Evolutionary conservation across 257 asterid genomes (phyloP).

Genomic region (Petunia axillaris): DNA sequence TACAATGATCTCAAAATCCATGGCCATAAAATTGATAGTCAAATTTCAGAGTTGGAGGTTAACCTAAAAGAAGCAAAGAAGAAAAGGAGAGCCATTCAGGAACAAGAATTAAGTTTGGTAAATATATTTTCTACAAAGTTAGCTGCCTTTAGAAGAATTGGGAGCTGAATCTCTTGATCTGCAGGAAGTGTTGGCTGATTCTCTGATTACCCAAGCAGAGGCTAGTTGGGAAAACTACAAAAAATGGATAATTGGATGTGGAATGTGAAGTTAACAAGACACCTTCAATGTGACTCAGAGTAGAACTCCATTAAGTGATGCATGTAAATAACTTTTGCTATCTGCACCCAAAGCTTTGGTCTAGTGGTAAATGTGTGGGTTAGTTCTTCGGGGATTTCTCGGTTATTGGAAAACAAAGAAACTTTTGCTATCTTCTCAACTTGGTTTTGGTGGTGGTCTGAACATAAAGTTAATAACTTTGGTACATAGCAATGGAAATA

Average conservation of each 20-base stretch:
- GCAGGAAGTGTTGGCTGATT: slow-evolving; percentile 10
- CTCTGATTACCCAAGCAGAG: not conserved
- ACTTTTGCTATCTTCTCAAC: no score
- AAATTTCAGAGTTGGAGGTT: not conserved
- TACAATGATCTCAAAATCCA: not conserved
- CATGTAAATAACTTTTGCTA: not conserved
- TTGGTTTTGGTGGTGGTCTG: no score
- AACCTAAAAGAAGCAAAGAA: not conserved
- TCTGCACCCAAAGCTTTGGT: no score
- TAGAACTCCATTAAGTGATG: not conserved
- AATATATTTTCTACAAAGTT: not conserved
- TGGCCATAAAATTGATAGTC: not conserved
- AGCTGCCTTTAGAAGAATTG: not conserved
- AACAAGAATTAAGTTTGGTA: not conserved
- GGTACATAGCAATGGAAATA: no score
- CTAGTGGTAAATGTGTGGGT: no score
- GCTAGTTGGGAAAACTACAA: slow-evolving; percentile 12
- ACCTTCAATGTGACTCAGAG: not conserved
- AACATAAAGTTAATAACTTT: no score
- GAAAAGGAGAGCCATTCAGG: not conserved
- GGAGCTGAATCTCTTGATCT: not conserved
- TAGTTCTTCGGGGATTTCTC: no score
- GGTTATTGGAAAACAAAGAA: no score
- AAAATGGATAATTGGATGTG: not conserved
- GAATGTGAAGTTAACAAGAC: not conserved